phyloP scores from a whole-genome alignment of 2,329 filamentous ascomycete species.

The Thermothelomyces thermophilus region DNA sequence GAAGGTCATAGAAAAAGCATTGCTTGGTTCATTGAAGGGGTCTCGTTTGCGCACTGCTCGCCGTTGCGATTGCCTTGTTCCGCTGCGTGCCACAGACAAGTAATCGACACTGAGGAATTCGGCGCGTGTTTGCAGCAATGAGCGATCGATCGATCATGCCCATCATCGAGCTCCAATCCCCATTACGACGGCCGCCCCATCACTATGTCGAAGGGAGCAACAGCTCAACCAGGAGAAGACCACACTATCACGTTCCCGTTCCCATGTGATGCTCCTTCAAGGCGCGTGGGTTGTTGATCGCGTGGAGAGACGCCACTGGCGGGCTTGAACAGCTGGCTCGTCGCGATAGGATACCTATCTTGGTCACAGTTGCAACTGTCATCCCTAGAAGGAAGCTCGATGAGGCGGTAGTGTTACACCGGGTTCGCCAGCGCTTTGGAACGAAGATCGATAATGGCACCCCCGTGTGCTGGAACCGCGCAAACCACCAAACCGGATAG shows the following conservation, averaged over 20 bases:
- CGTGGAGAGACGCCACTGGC: background rate
- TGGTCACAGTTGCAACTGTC: constrained; percentile 1
- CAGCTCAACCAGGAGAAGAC: too few species aligned
- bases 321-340: background rate
- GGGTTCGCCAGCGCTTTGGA: constrained; percentile 13
- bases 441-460: constrained; percentile 17
- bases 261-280: background rate
- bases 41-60: too few species aligned
- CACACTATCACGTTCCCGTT: too few species aligned
- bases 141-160: too few species aligned
- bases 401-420: constrained; percentile 4
- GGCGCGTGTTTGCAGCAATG: too few species aligned
- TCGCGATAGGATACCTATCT: constrained; percentile 8
- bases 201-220: background rate
- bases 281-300: background rate
- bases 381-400: constrained; percentile 14
- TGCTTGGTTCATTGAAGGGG: too few species aligned
- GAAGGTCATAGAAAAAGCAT: too few species aligned
- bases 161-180: too few species aligned
- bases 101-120: too few species aligned
- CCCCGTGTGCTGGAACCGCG: constrained; percentile 4
- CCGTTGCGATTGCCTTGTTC: too few species aligned
- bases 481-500: constrained; percentile 1
- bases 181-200: too few species aligned
- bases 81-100: too few species aligned